Evolutionary conservation across 2,329 filamentous ascomycete species (phyloP), one percentile per base, ranked within the genome.

Genomic region (Aureobasidium pullulans): DNA sequence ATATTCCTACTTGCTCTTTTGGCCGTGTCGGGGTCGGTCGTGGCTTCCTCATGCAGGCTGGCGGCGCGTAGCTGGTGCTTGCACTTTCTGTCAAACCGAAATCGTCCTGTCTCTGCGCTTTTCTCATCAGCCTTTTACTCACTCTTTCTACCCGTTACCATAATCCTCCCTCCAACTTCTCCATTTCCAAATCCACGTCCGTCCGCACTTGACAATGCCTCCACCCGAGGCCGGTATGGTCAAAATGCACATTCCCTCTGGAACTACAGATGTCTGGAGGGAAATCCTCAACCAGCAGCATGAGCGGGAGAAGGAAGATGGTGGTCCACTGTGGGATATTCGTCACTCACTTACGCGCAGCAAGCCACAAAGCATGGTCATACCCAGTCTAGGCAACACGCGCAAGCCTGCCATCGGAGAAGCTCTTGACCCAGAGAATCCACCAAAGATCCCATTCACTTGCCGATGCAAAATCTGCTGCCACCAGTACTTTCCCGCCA

Each of bases 401-500:
- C 1, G 5, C 44, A 47, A 47, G 7, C 34, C 49, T 23, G 49
- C 19, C 10, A 6, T 23, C 32, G 37, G 34, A 16, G n/a, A 53
- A 6, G 9, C 19, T 13, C 32, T 49, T 10, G 47, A 49, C 5
- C 6, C 7, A 1, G 49, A 40, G 9, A 34, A 42, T 13, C 34
- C 49, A 10, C 49, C 49, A 9, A 15, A 40, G 6, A 13, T 16
- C 6, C 52, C 52, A 3, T 56, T 34, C 29, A 11, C 39, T 6
- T 56, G 52, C n/a, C 7, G 19, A 15, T 44, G 37, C 28, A 7
- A 56, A 5, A 13, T 19, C 2, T 57, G 53, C 32, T 57, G 16
- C 29, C 15, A 6, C 6, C 53, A 57, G 31, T 57, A 46, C 42
- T 57, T 57, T 46, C 53, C 53, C 8, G 53, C 53, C 15, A 32